Evolutionary conservation across 2,329 filamentous ascomycete species (phyloP), one percentile per base, ranked within the genome.

Genomic region (Pseudogymnoascus sp.): DNA sequence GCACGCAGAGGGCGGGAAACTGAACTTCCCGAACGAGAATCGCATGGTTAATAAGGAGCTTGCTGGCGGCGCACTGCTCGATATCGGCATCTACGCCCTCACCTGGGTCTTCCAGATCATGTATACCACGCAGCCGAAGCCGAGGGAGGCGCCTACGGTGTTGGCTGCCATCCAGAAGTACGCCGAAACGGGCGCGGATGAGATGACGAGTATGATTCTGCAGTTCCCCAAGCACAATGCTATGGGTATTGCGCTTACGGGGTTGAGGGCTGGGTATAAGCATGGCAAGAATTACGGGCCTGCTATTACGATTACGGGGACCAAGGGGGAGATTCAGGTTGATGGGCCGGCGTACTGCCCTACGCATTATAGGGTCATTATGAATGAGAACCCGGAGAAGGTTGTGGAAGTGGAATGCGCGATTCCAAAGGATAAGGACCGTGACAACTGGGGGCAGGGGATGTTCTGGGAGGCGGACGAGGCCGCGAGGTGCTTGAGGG

Each of bases 401-500:
- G 66, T 72, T 1, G 71, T 73, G 59, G 69, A 68, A n/a, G 69
- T 72, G 30, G 62, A 69, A 11, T 67, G 73, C 61, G 68, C 71
- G 11, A 76, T 82, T 63, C 83, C 84, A 28, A 82, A 61, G 23
- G 71, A 73, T 64, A 45, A 61, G 4, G 68, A 69, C 38, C 66
- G 66, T 36, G 42, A 60, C 16, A 64, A 63, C 3, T 70, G 79
- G 68, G 86, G 85, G 0, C 82, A 84, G 62, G 86, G 86, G 1
- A 88, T 88, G 85, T 87, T 84, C 71, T 89, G 84, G 84, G 86
- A 89, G 71, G 87, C 87, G 1, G 86, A 89, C 72, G 86, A 88
- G 75, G 84, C 80, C 60, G 87, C 82, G 12, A 79, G 82, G 58
- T 86, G 85, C 64, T 69, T 89, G 59, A 76, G 82, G 63, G 85